Evolutionary conservation across 1,139 yeast species (phyloP).

Genomic region (Suhomyces bribrorum): DNA sequence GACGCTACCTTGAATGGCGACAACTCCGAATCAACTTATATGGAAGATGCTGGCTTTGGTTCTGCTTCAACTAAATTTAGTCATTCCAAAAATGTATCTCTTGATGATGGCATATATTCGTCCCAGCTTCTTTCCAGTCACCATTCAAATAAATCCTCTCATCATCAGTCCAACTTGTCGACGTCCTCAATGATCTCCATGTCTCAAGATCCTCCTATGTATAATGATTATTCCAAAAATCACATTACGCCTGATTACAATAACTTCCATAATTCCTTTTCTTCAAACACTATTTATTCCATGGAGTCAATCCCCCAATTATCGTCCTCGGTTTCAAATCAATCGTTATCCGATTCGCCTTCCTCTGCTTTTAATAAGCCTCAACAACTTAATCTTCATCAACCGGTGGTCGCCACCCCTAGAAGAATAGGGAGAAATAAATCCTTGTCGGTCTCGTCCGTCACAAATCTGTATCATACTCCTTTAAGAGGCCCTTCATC

Average conservation of each 20-base stretch:
- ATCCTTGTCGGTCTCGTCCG: slow-evolving; percentile 32
- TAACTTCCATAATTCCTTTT: slow-evolving; percentile 25
- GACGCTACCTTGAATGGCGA: slow-evolving; percentile 11
- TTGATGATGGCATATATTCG: slow-evolving; percentile 26
- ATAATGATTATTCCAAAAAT: slow-evolving; percentile 3
- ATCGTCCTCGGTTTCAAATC: slow-evolving; percentile 37
- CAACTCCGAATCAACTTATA: slow-evolving; percentile 4
- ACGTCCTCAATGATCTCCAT: slow-evolving; percentile 24
- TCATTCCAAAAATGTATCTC: slow-evolving; percentile 30
- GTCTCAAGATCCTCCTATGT: slow-evolving; percentile 19
- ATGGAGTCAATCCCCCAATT: slow-evolving; percentile 44
- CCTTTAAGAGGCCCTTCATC: slow-evolving; percentile 27
- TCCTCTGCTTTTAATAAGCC: slow-evolving; percentile 17
- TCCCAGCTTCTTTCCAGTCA: slow-evolving; percentile 13
- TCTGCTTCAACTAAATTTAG: slow-evolving; percentile 10
- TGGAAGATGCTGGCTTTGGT: slow-evolving; percentile 8
- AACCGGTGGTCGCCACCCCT: slow-evolving; percentile 28
- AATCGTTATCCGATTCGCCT: slow-evolving; percentile 39
- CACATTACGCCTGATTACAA: slow-evolving; percentile 3
- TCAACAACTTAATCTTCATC: slow-evolving; percentile 18
- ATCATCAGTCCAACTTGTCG: slow-evolving; percentile 22
- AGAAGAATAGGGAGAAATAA: slow-evolving; percentile 32
- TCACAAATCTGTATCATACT: slow-evolving; percentile 26
- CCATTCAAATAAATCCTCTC: slow-evolving; percentile 3
- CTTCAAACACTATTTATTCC: slow-evolving; percentile 46